Evolutionary conservation across 805 yeast genomes (phyloP), one percentile per base, ranked within the genome.

Genomic region (Starmerella vaccinii): DNA sequence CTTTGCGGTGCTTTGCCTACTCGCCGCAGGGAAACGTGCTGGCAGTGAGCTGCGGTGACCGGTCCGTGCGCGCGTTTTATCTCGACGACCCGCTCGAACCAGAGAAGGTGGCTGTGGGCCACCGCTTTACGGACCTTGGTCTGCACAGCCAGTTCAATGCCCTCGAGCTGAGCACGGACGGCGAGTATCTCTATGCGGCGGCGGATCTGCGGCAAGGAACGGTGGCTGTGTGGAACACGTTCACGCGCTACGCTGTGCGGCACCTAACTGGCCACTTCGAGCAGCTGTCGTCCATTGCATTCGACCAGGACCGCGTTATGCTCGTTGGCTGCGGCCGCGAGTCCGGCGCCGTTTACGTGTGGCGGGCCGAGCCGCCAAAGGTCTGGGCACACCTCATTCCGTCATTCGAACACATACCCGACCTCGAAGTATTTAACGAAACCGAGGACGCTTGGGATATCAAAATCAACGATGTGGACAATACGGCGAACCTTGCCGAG

Each of bases 151-250:
- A 49, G 30, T 55, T 53, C 50, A 26, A 15, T 15, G 38, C 51
- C 1, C 24, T 55, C 8, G 35, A 46, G 19, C 46, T 53, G 33
- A 55, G 53, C 41, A 34, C 29, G 15, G 50, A 50, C 22, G 58
- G 58, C 41, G 52, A 52, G 45, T 50, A 46, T 30, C 46, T 55
- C 34, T 49, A 45, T 23, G 58, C 56, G 4, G 51, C 51, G n/a
- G 40, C 55, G 7, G 58, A 50, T 34, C 15, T 22, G 16, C 41
- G 39, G 12, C 34, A 37, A 5, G 54, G 56, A 22, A 35, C 46
- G 2, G 49, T 55, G 16, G 45, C 45, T 16, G 45, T 53, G 13
- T 55, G 58, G 58, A 50, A 53, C 35, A 37, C 49, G 18, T 40
- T 26, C 22, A 30, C 49, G 29, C 46, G 46, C 19, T 30, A 33